phyloP scores from a whole-genome alignment of 2,329 filamentous ascomycete species.

The Exophiala spinifera region DNA sequence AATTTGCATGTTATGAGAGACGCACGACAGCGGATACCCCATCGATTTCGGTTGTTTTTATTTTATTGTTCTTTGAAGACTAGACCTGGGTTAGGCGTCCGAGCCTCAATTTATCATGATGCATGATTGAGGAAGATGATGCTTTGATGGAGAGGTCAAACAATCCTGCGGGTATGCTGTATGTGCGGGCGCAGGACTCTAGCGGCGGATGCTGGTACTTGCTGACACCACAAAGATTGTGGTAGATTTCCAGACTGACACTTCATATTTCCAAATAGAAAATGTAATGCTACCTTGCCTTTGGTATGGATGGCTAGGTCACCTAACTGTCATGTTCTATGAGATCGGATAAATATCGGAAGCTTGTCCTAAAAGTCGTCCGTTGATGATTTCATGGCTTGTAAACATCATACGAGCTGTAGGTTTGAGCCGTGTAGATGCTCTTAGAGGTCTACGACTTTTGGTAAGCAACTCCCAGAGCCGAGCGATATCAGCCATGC shows the following conservation, averaged over 20 bases:
- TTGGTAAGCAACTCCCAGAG: too few relatives aligned
- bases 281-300: too few relatives aligned
- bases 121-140: background rate
- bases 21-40: constrained; percentile 20
- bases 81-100: background rate
- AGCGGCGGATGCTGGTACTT: background rate
- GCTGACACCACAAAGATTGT: background rate
- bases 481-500: constrained; percentile 14
- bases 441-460: too few relatives aligned
- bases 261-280: too few relatives aligned
- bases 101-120: constrained; percentile 5
- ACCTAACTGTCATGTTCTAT: too few relatives aligned
- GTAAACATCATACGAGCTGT: background rate
- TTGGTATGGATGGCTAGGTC: background rate
- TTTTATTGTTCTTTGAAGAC: constrained; percentile 7
- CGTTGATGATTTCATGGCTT: background rate
- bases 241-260: background rate
- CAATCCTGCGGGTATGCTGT: constrained; percentile 1
- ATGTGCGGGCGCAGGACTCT: constrained; percentile 8
- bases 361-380: too few relatives aligned
- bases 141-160: constrained; percentile 4
- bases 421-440: too few relatives aligned
- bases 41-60: constrained; percentile 6
- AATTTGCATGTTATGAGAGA: constrained; percentile 21
- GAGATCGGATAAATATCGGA: too few relatives aligned